Conservation (phyloP, 768 basidiomycete species). For the Boletus reticuloceps region DNA sequence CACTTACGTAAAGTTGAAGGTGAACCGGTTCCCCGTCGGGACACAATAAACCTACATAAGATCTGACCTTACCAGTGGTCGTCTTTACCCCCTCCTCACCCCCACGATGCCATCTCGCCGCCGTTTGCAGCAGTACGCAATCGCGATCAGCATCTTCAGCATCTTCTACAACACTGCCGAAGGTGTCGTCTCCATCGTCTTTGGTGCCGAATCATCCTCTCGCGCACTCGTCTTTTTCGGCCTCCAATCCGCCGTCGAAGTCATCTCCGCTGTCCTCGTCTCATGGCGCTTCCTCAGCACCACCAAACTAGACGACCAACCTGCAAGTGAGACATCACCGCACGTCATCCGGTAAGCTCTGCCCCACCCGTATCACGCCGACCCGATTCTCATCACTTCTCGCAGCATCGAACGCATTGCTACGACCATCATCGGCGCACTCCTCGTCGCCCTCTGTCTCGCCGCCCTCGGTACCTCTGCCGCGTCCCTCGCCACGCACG, state of each 20-base stretch:
- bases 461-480: slow-evolving; percentile 37
- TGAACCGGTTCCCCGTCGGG: too few species aligned
- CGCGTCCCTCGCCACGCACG: slow-evolving; percentile 31
- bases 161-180: slow-evolving; percentile 40
- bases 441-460: slow-evolving; percentile 37
- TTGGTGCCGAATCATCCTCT: slow-evolving; percentile 43
- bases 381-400: neutral
- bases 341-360: slow-evolving; percentile 11
- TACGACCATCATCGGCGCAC: slow-evolving; percentile 34
- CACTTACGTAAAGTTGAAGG: too few species aligned
- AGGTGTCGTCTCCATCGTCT: slow-evolving; percentile 41
- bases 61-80: too few species aligned
- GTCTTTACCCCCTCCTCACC: too few species aligned
- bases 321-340: neutral
- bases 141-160: slow-evolving; percentile 41
- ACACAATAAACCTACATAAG: too few species aligned
- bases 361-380: too few species aligned
- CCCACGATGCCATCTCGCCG: slow-evolving; percentile 16
- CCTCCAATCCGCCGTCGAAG: slow-evolving; percentile 47
- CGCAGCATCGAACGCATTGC: slow-evolving; percentile 37
- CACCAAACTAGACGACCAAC: slow-evolving; percentile 37
- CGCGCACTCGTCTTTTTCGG: slow-evolving; percentile 46
- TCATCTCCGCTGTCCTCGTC: slow-evolving; percentile 42
- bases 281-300: slow-evolving; percentile 41
- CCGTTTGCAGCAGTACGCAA: slow-evolving; percentile 34